These are phyloP conservation scores for Suillus plorans DNA, from an alignment of 768 basidiomycete species.

Conservation along the genomic window DNA sequence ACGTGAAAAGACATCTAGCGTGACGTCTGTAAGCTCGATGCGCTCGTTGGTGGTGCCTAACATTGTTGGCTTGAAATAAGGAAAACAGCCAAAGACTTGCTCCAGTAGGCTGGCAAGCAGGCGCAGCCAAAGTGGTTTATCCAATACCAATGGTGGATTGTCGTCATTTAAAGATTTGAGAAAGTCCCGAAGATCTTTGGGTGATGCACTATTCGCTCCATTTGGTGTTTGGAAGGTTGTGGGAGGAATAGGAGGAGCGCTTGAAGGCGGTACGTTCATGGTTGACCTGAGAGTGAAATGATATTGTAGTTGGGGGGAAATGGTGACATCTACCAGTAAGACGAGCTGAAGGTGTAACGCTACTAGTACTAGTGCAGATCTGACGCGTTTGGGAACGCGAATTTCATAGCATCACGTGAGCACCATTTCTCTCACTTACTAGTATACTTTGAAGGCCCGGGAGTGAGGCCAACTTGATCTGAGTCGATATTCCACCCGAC, in stretches of 20 bases:
- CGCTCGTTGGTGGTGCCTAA: constrained; percentile 62
- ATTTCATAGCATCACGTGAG: not conserved
- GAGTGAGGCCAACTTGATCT: too few species aligned
- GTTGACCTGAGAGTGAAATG: constrained; percentile 1
- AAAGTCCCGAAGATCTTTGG: constrained; percentile 44
- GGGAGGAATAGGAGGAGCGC: constrained; percentile 19
- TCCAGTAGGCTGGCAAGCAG: constrained; percentile 54
- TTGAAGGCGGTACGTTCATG: constrained; percentile 28
- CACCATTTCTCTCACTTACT: not conserved
- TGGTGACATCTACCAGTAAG: not conserved
- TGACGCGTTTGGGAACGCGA: not conserved
- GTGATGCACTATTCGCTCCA: constrained; percentile 23
- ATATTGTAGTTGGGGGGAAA: not conserved
- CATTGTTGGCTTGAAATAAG: constrained; percentile 45
- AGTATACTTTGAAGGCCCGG: too few species aligned
- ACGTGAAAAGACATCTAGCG: constrained; percentile 54
- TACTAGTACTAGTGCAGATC: not conserved
- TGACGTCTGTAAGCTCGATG: constrained; percentile 50
- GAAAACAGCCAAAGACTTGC: constrained; percentile 53
- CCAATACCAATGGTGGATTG: constrained; percentile 26
- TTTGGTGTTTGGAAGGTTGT: constrained; percentile 32
- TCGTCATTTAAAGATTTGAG: constrained; percentile 39
- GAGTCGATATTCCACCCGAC: too few species aligned
- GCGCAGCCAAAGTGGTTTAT: constrained; percentile 46
- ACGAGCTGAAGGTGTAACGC: not conserved